These are phyloP conservation scores for Ceriops tagal DNA, from an alignment of 345 rosid species.

Conservation along the genomic window DNA sequence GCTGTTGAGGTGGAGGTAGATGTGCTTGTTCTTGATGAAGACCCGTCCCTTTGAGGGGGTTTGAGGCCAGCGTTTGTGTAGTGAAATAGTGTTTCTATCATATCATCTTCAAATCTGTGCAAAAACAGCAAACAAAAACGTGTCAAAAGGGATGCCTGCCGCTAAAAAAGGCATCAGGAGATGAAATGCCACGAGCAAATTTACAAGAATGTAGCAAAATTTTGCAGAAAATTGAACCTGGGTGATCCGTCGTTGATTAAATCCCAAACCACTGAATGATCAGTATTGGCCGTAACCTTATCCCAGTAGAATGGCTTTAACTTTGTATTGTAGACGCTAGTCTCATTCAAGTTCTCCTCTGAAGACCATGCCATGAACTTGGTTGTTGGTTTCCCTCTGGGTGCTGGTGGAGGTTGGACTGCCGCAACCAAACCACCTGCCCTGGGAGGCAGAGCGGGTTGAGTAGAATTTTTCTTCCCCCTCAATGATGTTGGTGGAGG, in stretches of 20 bases:
- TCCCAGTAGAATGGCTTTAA: slow-evolving; percentile 66
- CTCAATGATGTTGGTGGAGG: not conserved
- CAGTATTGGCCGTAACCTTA: slow-evolving; percentile 47
- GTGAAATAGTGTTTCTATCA: slow-evolving; percentile 47
- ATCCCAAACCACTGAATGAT: slow-evolving; percentile 70
- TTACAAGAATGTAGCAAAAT: not conserved
- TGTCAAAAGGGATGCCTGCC: not conserved
- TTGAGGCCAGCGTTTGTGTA: slow-evolving; percentile 23
- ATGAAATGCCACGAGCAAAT: not conserved
- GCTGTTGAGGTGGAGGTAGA: slow-evolving; percentile 26
- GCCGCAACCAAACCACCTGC: slow-evolving; percentile 17
- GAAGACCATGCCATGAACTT: slow-evolving; percentile 22
- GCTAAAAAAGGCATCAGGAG: not conserved
- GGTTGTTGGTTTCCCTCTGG: slow-evolving; percentile 24
- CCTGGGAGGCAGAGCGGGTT: slow-evolving; percentile 25
- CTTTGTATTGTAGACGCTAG: slow-evolving; percentile 33
- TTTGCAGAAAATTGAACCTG: slow-evolving; percentile 31
- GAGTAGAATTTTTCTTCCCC: slow-evolving; percentile 2
- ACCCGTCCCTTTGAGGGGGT: slow-evolving; percentile 9
- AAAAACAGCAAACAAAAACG: slow-evolving; percentile 9
- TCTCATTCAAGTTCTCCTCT: slow-evolving; percentile 24
- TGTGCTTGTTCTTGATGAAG: slow-evolving; percentile 19
- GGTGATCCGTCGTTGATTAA: slow-evolving; percentile 55
- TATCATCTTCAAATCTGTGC: slow-evolving; percentile 51
- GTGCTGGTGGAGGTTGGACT: slow-evolving; percentile 32